phyloP scores from a whole-genome alignment of 306 rosid genomes.

The Vachellia collinsii region DNA sequence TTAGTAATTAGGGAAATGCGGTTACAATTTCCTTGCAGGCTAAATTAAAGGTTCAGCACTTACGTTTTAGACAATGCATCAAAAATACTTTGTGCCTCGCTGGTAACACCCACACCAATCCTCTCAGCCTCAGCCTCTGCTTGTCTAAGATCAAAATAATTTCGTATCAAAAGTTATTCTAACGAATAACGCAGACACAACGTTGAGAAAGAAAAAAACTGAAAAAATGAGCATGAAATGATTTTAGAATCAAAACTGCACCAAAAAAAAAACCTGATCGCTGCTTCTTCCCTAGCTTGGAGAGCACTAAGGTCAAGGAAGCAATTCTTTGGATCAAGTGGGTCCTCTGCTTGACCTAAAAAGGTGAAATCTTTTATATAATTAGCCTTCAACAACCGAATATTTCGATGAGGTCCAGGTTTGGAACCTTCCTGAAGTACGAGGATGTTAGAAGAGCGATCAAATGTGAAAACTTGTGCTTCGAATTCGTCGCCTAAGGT shows the following conservation, averaged over 20 bases:
- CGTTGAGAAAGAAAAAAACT: neutral
- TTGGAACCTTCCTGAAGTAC: constrained; percentile 80
- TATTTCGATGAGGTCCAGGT: constrained; percentile 70
- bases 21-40: neutral
- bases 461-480: constrained; percentile 85
- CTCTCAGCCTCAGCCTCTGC: constrained; percentile 72
- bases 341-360: constrained; percentile 61
- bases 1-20: neutral
- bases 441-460: constrained; percentile 84
- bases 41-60: constrained; percentile 29
- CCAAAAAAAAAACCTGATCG: constrained; percentile 50
- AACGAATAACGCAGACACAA: neutral
- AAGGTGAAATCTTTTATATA: constrained; percentile 66
- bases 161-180: neutral
- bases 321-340: constrained; percentile 60
- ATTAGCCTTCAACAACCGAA: constrained; percentile 74
- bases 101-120: constrained; percentile 73
- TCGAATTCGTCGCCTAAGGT: constrained; percentile 85
- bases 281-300: constrained; percentile 60
- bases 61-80: constrained; percentile 77
- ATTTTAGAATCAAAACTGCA: neutral
- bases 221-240: neutral
- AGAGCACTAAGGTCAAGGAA: constrained; percentile 58
- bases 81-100: constrained; percentile 70
- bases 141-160: constrained; percentile 46